phyloP scores from a whole-genome alignment of 2,329 filamentous ascomycete genomes.

The Phoma sp. region DNA sequence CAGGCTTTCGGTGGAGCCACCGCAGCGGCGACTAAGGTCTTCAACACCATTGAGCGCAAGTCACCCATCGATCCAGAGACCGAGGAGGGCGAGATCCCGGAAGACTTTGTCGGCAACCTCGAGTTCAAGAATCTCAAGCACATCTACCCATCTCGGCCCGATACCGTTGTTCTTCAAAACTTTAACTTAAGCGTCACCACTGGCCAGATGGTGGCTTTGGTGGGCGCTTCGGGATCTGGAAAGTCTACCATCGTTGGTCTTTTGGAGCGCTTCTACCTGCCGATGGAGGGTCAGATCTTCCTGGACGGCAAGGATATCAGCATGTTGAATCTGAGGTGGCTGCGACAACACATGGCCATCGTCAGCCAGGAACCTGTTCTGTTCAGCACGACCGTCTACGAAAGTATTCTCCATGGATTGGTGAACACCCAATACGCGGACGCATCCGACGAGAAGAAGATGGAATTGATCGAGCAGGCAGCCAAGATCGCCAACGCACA shows the following conservation, averaged over 20 bases:
- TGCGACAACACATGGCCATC: slow-evolving; percentile 88
- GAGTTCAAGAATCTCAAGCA: slow-evolving; percentile 84
- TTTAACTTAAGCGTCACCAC: slow-evolving; percentile 82
- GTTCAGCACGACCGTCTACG: slow-evolving; percentile 86
- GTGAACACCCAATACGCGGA: slow-evolving; percentile 81
- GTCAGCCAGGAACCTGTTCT: slow-evolving; percentile 93
- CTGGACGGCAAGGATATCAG: slow-evolving; percentile 84
- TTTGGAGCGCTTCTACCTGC: slow-evolving; percentile 92
- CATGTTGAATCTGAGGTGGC: slow-evolving; percentile 84
- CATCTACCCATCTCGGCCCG: slow-evolving; percentile 91
- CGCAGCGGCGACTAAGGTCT: slow-evolving; percentile 89
- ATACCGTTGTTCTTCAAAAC: slow-evolving; percentile 85
- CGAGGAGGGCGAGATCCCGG: slow-evolving; percentile 73
- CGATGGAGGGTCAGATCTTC: slow-evolving; percentile 77
- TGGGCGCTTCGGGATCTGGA: slow-evolving; percentile 91
- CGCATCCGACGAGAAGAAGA: slow-evolving; percentile 68
- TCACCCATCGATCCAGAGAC: slow-evolving; percentile 83
- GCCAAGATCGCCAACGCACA: slow-evolving; percentile 93
- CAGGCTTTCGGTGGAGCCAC: slow-evolving; percentile 85
- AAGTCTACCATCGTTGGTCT: slow-evolving; percentile 95
- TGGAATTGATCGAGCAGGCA: slow-evolving; percentile 75
- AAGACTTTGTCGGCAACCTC: slow-evolving; percentile 76
- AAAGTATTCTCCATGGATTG: slow-evolving; percentile 89
- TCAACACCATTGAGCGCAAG: slow-evolving; percentile 84
- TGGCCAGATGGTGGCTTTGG: slow-evolving; percentile 89